Conservation (phyloP, 2,329 filamentous ascomycete genomes). For the Elsinoe perseae region DNA sequence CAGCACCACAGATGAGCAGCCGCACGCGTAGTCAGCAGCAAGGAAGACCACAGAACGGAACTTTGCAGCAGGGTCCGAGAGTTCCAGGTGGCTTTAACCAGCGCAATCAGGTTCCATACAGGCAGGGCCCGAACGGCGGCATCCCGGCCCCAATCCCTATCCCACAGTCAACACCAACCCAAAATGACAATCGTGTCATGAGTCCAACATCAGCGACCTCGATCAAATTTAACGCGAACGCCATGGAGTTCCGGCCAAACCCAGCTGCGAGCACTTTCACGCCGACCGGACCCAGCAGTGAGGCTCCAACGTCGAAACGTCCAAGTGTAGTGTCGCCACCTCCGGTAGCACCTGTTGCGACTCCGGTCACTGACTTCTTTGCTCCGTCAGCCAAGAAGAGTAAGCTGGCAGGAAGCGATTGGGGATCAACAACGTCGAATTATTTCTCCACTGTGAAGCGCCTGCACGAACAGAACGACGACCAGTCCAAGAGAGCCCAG, state of each 20-base stretch:
- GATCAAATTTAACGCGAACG: conserved; percentile 53
- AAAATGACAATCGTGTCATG: conserved; percentile 49
- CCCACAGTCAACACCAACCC: conserved; percentile 43
- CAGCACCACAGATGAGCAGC: conserved; percentile 9
- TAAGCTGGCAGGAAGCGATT: conserved; percentile 43
- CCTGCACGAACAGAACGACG: conserved; percentile 53
- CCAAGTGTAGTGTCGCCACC: conserved; percentile 20
- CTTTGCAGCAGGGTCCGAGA: background rate
- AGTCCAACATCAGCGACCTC: conserved; percentile 48
- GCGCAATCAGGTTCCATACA: conserved; percentile 7
- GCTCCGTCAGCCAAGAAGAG: conserved; percentile 62
- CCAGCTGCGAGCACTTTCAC: conserved; percentile 74
- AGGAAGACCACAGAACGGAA: background rate
- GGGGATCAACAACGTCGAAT: conserved; percentile 6
- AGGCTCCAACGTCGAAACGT: conserved; percentile 26
- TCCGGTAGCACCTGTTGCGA: conserved; percentile 25
- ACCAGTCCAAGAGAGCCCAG: conserved; percentile 47
- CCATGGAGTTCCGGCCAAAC: conserved; percentile 76
- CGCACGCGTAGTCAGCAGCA: conserved; percentile 14
- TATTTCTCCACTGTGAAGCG: conserved; percentile 57
- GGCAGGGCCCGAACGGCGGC: background rate
- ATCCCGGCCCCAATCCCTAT: conserved; percentile 16
- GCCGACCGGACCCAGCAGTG: conserved; percentile 56
- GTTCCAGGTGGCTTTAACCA: conserved; percentile 4
- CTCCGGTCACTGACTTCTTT: conserved; percentile 46